phyloP scores from a whole-genome alignment of 2,329 filamentous ascomycete genomes.

The Trichophyton verrucosum region DNA sequence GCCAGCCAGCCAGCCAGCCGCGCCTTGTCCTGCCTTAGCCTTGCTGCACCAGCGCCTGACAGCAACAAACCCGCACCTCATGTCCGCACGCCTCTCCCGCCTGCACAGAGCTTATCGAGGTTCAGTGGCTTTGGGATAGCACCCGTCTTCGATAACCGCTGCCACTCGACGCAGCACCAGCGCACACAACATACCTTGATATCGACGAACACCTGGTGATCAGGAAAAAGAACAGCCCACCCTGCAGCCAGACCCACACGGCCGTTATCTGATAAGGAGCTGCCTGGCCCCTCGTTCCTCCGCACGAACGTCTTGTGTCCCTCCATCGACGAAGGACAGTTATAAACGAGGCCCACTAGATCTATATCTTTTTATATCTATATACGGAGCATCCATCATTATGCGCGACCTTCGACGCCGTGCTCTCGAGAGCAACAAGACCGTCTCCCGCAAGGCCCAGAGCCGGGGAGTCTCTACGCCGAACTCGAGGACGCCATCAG shows the following conservation, averaged over 20 bases:
- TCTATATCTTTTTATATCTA: background rate
- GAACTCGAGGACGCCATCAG: constrained; percentile 41
- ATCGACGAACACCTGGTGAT: background rate
- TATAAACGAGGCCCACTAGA: background rate
- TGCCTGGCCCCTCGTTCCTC: background rate
- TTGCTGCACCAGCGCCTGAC: background rate
- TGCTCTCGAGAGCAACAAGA: constrained; percentile 54
- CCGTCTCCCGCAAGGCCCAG: constrained; percentile 45
- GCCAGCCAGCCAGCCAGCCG: background rate
- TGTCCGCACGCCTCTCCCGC: constrained; percentile 1
- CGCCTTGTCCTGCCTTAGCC: background rate
- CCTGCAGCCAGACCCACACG: background rate
- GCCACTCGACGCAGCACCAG: background rate
- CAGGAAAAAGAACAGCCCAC: background rate
- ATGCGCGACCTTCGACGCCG: constrained; percentile 43
- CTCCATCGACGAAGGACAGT: background rate
- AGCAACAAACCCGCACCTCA: background rate
- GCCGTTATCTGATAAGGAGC: background rate
- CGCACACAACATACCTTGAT: no score
- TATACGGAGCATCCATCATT: constrained; percentile 12
- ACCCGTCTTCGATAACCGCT: background rate
- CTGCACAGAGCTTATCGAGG: background rate
- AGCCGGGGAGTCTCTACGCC: constrained; percentile 39
- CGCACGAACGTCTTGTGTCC: background rate
- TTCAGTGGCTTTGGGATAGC: constrained; percentile 1